Evolutionary conservation across 192 early-diverging fungal genomes (phyloP), one percentile per base, ranked within the genome.

Genomic region (Gorgonomyces haynaldii): DNA sequence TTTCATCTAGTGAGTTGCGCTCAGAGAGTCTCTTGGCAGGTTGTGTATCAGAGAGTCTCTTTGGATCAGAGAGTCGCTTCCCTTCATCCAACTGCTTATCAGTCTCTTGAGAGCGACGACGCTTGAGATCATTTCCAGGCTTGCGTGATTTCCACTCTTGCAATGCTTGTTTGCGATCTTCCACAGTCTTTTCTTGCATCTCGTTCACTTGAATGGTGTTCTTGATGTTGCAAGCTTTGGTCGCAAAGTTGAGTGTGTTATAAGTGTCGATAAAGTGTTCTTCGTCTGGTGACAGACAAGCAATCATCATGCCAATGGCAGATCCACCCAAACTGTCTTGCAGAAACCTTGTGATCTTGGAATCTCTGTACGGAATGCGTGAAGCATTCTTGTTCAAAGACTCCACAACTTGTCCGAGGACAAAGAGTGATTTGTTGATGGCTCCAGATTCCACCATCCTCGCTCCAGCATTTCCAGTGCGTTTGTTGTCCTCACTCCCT

Each of bases 401-500:
- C 27, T 80, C 66, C 27, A 91, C 88, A 3, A 91, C 88, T 54
- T 88, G 80, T 35, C 85, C 81, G 3, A 91, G 57, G 16, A 71
- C 72, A n/a, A 76, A 76, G 34, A 91, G 56, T 42, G 78, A 82
- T 58, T 83, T 85, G 63, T 91, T 91, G 45, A 91, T 91, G 8
- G 81, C 82, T 52, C 86, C 74, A 1, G 85, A 80, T 28, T 91
- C 88, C 45, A 66, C 74, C 36, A 88, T 59, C 38, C 84, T 69
- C 42, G 84, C 81, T 2, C 87, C 87, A 17, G 69, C 74, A n/a
- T 88, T 88, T 39, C 88, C 88, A 22, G 89, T 93, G 56, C 90
- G 88, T 34, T 74, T 78, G 30, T 80, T 75, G 65, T 94, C 91
- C 64, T 94, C 89, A 17, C 86, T 89, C 53, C 90, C 90, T 12